Evolutionary conservation across 2,329 filamentous ascomycete species (phyloP).

Genomic region (Podosphaera fusca): DNA sequence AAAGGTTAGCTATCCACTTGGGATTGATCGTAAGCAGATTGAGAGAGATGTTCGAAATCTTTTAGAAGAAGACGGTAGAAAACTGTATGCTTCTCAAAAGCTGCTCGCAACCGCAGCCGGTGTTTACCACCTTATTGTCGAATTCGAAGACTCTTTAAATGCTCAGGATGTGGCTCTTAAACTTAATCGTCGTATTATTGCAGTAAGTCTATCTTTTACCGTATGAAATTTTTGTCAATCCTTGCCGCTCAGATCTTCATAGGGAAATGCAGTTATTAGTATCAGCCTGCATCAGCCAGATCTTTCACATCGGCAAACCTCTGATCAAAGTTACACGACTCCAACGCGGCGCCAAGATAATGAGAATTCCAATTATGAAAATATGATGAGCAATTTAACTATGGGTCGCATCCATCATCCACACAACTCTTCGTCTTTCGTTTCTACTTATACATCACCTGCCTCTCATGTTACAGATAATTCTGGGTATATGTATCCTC

Average conservation of each 20-base stretch:
- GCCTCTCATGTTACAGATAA: not conserved
- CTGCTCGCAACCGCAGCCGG: not conserved
- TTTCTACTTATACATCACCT: not conserved
- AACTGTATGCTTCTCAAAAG: conserved; percentile 27
- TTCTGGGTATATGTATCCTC: not conserved
- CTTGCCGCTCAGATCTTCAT: not conserved
- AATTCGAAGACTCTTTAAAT: conserved; percentile 3
- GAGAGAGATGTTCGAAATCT: conserved; percentile 20
- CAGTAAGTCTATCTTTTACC: not conserved
- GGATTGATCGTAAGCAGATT: conserved; percentile 3
- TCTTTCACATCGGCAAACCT: not conserved
- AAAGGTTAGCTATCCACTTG: conserved; percentile 19
- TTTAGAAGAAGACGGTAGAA: conserved; percentile 23
- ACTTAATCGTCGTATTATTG: not conserved
- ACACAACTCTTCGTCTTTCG: not conserved
- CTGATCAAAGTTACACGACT: not conserved
- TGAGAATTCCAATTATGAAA: not conserved
- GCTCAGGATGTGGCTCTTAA: not conserved
- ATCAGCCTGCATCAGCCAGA: conserved; percentile 1
- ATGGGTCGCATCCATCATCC: not conserved
- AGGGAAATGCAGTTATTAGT: not conserved
- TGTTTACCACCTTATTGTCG: conserved; percentile 2
- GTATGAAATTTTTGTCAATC: not conserved
- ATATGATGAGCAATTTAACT: not conserved
- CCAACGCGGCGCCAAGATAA: not conserved